Evolutionary conservation across 805 yeast genomes (phyloP), one percentile per base, ranked within the genome.

Genomic region (Hanseniaspora singularis): DNA sequence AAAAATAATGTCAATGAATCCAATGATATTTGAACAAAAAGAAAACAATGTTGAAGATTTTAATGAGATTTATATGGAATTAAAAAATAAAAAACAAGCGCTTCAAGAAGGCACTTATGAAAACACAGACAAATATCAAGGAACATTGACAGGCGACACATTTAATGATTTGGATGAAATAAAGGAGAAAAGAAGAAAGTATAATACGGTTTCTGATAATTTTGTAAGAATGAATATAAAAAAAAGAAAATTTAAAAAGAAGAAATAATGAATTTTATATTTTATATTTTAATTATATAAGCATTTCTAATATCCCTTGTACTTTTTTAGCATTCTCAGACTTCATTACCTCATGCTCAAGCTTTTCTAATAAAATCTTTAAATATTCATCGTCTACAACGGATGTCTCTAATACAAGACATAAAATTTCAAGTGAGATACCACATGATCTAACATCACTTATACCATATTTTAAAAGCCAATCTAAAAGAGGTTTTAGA

Each of bases 291-390:
- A 33, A 38, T 26, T 46, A 46, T 51, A 87, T 79, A 56, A 89
- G 69, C 54, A 92, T 64, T 63, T 86, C 94, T 55, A 92, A 68
- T 96, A 92, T 92, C 46, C 98, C 98, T 56, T 82, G 86, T 37
- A 92, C 77, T 60, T 77, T 80, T 61, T 81, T 82, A 6, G 96
- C 94, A 59, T 88, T 96, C 59, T 76, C 76, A 37, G 95, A 83
- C 57, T 81, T 79, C 49, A 71, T 73, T 20, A 87, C 75, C 64
- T 89, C 96, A 28, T 65, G 59, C 49, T 72, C 73, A 23, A 89
- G 70, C 55, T 75, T 76, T 58, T 72, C 73, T 54, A 71, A 69
- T 52, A 92, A 66, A 49, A 74, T 72, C 41, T 69, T 64, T 39
- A 87, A 64, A 44, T 85, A 68, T 55, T 82, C 92, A 54, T 81